Base-by-base conservation (phyloP, 1,139 yeast species). In the Suhomyces panamericanus region DNA sequence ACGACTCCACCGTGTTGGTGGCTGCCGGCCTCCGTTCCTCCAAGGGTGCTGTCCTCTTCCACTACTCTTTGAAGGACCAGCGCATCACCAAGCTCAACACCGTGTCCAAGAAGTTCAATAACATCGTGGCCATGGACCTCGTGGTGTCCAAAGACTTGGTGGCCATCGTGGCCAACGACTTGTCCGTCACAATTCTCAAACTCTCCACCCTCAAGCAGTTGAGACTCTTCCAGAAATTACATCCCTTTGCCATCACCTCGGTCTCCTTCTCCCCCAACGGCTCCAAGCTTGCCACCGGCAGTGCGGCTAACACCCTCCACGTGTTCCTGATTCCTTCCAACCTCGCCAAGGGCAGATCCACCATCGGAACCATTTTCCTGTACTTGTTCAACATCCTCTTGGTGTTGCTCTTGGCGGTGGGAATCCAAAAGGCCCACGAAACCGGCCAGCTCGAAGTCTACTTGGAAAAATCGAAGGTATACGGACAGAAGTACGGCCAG, bases 201-300 rank as follows among this genome's bases (percentile, higher is more conserved):
- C 66, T 78, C 22, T 70, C 74, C 14, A 79, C 74, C 50, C 76
- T 87, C 46, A 71, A 74, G 39, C 66, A 74, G 10, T 57, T 82
- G 35, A 77, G 76, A 47, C 66, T 75, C 6, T 70, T 83, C 49
- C 74, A 75, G 41, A 78, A 84, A 49, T 82, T 85, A 39, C 98
- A 91, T 62, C 71, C 77, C 8, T 87, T 88, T 63, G 93, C 96
- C 10, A 83, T 91, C 42, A 91, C 97, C 0, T 76, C 80, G 41
- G 79, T 88, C 10, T 72, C 81, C 0, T 81, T 90, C 49, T 83
- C 88, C 13, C 85, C 88, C 9, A 77, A 81, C 55, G 91, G 93
- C 12, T 68, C 77, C 34, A 70, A 77, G 44, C 67, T 90, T 40
- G 95, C 91, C 1, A 80, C 91, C 13, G 86, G 84, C 0, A 85